Evolutionary conservation across 1,284 basidiomycete species (phyloP), one percentile per base, ranked within the genome.

Genomic region (Anthracocystis panici-leucophaei): DNA sequence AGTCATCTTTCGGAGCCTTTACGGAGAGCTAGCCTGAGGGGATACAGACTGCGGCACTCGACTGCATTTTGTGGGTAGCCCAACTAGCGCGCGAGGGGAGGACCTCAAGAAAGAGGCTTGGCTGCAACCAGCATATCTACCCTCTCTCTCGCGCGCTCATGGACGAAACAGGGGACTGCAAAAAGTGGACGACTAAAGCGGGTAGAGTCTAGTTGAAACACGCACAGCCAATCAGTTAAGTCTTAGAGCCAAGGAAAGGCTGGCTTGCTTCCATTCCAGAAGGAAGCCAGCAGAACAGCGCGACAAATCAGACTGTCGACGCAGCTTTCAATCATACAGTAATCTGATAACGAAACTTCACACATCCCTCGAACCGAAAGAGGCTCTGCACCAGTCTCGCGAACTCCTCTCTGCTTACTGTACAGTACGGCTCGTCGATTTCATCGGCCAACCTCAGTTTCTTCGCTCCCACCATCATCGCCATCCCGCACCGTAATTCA

Each of bases 271-370:
- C 10, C 9, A 33, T 33, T 33, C 14, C 4, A 16, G 14, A 38
- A 11, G 2, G 14, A 38, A 38, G 35, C 11, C 35, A 38, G 14
- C 35, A 38, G 35, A 38, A 38, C 35, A 16, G 35, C 35, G 35
- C 35, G 35, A 38, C 35, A 38, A 38, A 38, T 38, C 35, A 38
- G 35, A 38, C 14, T 38, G 35, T 38, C 35, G 35, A 38, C 14
- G 5, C 35, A 16, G 11, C 35, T 14, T 33, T 16, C 12, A 33
- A 38, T 38, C 35, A 38, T 12, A 31, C 5, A 5, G 5, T 33
- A 38, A 38, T 38, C 66, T 64, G 66, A 69, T 69, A 69, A 69
- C 52, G 35, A 62, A 42, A 58, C 42, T 40, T 35, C 23, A 21
- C 21, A 31, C 12, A 27, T 20, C 8, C 21, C 50, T n/a, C 45